These are phyloP conservation scores for Coemansia nantahalensis DNA, from an alignment of 192 early-diverging fungal species.

Conservation along the genomic window DNA sequence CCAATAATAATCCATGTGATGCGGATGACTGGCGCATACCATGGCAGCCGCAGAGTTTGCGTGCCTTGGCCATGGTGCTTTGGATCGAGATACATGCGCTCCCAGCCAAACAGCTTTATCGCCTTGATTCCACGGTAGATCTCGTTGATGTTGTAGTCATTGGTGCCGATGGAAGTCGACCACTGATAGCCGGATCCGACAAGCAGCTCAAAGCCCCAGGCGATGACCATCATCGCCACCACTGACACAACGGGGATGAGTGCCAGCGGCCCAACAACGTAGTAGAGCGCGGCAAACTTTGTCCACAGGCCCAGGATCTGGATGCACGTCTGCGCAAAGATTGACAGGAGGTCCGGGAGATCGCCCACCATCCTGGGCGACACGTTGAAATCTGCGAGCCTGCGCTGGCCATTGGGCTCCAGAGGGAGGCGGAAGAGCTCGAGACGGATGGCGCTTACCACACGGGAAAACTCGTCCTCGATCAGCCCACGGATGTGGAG, in stretches of 20 bases:
- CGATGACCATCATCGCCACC: neutral
- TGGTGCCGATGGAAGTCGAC: neutral
- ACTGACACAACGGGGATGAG: constrained; percentile 13
- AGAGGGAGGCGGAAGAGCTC: constrained; percentile 35
- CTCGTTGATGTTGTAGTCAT: constrained; percentile 14
- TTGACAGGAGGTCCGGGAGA: too few relatives aligned
- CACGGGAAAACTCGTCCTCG: constrained; percentile 2
- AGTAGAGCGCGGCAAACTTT: constrained; percentile 13
- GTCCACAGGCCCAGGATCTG: constrained; percentile 5
- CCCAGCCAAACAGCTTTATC: constrained; percentile 50
- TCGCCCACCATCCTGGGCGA: neutral
- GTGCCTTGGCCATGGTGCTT: constrained; percentile 6
- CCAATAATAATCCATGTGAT: constrained; percentile 10
- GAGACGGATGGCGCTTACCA: constrained; percentile 26
- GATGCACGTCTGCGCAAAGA: neutral
- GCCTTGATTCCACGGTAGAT: constrained; percentile 26
- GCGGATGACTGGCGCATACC: constrained; percentile 34
- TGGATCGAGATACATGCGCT: constrained; percentile 32
- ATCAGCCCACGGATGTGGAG: constrained; percentile 3
- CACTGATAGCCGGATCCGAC: constrained; percentile 18
- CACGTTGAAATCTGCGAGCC: neutral
- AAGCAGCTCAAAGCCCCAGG: constrained; percentile 3
- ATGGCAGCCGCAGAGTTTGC: constrained; percentile 8
- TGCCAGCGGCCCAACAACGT: constrained; percentile 20
- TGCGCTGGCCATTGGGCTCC: constrained; percentile 1